phyloP scores from a whole-genome alignment of 2,329 filamentous ascomycete species.

The Ramularia collo-cygni region DNA sequence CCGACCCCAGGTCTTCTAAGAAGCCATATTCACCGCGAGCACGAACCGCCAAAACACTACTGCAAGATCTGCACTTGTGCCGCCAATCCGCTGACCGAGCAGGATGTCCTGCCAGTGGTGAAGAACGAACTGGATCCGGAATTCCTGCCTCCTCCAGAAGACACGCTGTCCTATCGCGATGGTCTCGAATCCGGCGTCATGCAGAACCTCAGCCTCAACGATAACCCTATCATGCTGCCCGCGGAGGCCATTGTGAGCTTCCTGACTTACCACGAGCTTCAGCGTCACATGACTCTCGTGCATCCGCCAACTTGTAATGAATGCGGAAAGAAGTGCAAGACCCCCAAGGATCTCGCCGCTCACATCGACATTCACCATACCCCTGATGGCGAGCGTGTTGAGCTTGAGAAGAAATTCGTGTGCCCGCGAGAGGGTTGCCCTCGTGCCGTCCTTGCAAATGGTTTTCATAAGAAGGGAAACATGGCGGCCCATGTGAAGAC shows the following conservation, averaged over 20 bases:
- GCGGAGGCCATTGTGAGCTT: slow-evolving; percentile 43
- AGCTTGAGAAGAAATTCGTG: slow-evolving; percentile 13
- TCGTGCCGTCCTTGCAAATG: slow-evolving; percentile 64
- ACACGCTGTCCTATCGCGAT: slow-evolving; percentile 6
- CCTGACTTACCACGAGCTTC: slow-evolving; percentile 62
- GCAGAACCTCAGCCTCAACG: slow-evolving; percentile 14
- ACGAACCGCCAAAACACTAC: slow-evolving; percentile 61
- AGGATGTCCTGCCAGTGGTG: slow-evolving; percentile 2
- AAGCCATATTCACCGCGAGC: slow-evolving; percentile 62
- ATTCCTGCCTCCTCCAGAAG: slow-evolving; percentile 16
- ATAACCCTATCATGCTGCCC: slow-evolving; percentile 27
- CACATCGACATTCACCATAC: slow-evolving; percentile 60
- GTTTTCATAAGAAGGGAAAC: slow-evolving; percentile 79
- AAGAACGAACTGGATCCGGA: slow-evolving; percentile 17
- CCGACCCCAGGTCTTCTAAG: slow-evolving; percentile 65
- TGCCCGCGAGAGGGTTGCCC: slow-evolving; percentile 41
- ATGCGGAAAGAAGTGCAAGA: slow-evolving; percentile 63
- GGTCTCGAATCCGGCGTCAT: slow-evolving; percentile 12
- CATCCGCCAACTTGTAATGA: slow-evolving; percentile 68
- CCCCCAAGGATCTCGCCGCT: slow-evolving; percentile 59
- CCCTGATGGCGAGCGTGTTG: background rate
- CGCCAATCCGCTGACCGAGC: slow-evolving; percentile 4
- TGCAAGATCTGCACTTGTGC: slow-evolving; percentile 62
- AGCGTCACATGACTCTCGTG: slow-evolving; percentile 63
- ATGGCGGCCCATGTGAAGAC: slow-evolving; percentile 71